These are phyloP conservation scores for Aechmea fasciata DNA, from an alignment of 176 grass and related monocot species.

Conservation along the genomic window DNA sequence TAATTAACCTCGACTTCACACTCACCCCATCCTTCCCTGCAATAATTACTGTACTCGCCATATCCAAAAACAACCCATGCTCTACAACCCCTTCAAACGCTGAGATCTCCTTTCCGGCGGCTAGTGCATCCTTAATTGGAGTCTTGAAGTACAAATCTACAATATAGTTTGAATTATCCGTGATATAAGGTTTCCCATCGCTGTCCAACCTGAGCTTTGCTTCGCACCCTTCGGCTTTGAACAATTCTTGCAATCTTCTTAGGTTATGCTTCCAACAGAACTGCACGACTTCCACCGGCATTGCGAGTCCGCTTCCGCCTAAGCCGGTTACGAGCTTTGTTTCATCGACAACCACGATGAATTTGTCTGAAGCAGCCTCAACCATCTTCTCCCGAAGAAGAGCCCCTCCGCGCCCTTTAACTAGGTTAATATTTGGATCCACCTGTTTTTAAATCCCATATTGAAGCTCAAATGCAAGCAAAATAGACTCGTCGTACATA, in stretches of 20 bases:
- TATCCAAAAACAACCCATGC: slow-evolving; percentile 86
- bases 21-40: slow-evolving; percentile 72
- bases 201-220: background rate
- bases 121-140: slow-evolving; percentile 68
- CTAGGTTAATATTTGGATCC: background rate
- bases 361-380: background rate
- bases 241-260: background rate
- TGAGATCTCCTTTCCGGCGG: slow-evolving; percentile 65
- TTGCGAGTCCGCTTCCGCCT: slow-evolving; percentile 83
- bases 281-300: slow-evolving; percentile 96
- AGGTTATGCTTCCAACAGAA: slow-evolving; percentile 83
- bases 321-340: slow-evolving; percentile 13
- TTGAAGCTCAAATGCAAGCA: background rate
- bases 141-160: slow-evolving; percentile 91
- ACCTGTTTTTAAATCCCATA: background rate
- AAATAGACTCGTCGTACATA: background rate
- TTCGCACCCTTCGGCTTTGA: background rate
- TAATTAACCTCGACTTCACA: slow-evolving; percentile 66
- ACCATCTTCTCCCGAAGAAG: background rate
- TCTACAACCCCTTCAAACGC: slow-evolving; percentile 78
- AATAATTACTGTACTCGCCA: slow-evolving; percentile 82
- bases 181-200: background rate
- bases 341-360: background rate
- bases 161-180: slow-evolving; percentile 22
- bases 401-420: slow-evolving; percentile 76